phyloP scores from a whole-genome alignment of 164 flowering plant genomes.

The Brasenia schreberi region DNA sequence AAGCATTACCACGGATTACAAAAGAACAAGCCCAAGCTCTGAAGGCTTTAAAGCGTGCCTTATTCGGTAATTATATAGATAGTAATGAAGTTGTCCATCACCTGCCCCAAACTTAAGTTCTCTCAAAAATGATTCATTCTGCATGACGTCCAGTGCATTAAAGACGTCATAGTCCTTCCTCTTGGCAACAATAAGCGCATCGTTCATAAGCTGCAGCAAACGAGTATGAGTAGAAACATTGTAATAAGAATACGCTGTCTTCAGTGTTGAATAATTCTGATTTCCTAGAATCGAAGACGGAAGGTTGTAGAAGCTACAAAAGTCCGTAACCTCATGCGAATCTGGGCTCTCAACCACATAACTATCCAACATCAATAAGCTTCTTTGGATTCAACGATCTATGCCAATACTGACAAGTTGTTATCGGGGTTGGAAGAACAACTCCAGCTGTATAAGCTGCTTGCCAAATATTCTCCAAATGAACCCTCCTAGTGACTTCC shows the following conservation, averaged over 20 bases:
- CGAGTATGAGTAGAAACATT: conserved; percentile 37
- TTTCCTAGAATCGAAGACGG: conserved; percentile 46
- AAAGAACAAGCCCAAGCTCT: conserved; percentile 44
- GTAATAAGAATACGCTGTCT: conserved; percentile 49
- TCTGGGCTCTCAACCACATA: conserved; percentile 44
- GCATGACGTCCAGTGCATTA: conserved; percentile 46
- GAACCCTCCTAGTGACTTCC: conserved; percentile 43
- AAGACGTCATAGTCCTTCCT: conserved; percentile 38
- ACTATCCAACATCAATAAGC: conserved; percentile 47
- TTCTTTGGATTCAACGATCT: conserved; percentile 45
- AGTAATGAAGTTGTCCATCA: conserved; percentile 47
- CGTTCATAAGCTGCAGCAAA: conserved; percentile 48
- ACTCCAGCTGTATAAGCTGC: conserved; percentile 51
- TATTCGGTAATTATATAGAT: conserved; percentile 39
- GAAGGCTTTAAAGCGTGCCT: conserved; percentile 28
- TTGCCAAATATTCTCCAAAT: conserved; percentile 47
- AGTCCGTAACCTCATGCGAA: conserved; percentile 34
- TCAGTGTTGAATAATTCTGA: conserved; percentile 28
- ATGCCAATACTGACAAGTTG: conserved; percentile 54
- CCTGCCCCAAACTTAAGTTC: conserved; percentile 49
- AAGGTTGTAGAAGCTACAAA: conserved; percentile 50
- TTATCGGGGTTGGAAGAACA: conserved; percentile 39
- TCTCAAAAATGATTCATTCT: conserved; percentile 35
- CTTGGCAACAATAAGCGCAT: conserved; percentile 40
- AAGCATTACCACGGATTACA: conserved; percentile 15